These are phyloP conservation scores for Hypoxylon sp. DNA, from an alignment of 2,329 filamentous ascomycete species.

Conservation along the genomic window DNA sequence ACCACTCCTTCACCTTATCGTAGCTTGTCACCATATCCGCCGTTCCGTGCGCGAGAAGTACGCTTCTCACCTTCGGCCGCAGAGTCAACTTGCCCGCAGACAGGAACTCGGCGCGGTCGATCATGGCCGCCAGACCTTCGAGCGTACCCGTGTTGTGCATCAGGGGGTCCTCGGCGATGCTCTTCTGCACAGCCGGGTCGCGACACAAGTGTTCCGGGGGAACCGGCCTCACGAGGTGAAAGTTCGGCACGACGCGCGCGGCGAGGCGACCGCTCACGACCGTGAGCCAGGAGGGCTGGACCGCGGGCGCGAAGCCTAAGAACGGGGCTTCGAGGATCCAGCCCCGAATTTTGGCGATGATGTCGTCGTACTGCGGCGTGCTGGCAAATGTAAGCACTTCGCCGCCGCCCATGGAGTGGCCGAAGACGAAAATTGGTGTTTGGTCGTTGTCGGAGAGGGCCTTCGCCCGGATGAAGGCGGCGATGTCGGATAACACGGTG, in stretches of 20 bases:
- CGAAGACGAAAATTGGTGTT: constrained; percentile 84
- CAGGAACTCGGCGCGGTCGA: constrained; percentile 79
- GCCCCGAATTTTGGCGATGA: constrained; percentile 76
- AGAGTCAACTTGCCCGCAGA: constrained; percentile 68
- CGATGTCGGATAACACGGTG: constrained; percentile 82
- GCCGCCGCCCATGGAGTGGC: constrained; percentile 92
- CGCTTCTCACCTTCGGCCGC: constrained; percentile 68
- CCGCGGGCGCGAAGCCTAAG: constrained; percentile 77
- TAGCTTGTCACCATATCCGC: constrained; percentile 78
- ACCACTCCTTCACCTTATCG: constrained; percentile 74
- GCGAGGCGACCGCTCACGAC: constrained; percentile 78
- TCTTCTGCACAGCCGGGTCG: constrained; percentile 74
- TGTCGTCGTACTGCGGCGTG: constrained; percentile 65
- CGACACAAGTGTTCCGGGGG: constrained; percentile 76
- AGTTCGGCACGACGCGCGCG: constrained; percentile 75
- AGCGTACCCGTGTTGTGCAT: constrained; percentile 89
- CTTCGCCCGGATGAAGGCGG: constrained; percentile 77
- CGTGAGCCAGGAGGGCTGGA: constrained; percentile 74
- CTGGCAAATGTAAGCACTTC: constrained; percentile 76
- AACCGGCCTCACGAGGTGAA: constrained; percentile 77
- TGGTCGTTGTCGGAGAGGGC: constrained; percentile 58
- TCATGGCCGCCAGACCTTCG: constrained; percentile 81
- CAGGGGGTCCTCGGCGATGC: constrained; percentile 76
- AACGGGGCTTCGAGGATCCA: constrained; percentile 85
- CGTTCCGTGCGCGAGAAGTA: constrained; percentile 85